Percentiles rank a stretch among this genome's conserved stretches.
Conservation (phyloP, 768 basidiomycete species). For the Suillus subaureus region DNA sequence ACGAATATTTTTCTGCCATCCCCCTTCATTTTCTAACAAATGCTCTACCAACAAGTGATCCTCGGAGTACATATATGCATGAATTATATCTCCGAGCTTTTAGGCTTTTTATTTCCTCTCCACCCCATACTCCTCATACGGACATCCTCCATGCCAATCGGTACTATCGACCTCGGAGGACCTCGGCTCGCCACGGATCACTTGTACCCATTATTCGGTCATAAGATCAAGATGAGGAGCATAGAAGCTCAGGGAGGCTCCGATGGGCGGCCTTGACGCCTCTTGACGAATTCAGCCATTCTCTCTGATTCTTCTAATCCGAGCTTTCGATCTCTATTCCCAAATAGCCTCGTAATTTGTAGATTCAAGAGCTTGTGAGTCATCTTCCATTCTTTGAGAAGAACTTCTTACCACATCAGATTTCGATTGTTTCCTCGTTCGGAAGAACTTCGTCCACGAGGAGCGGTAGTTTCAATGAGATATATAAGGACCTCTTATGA, state of each 20-base stretch:
- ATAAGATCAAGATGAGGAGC: not conserved
- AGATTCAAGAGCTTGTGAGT: not conserved
- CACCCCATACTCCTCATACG: constrained; percentile 20
- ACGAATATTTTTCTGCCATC: not conserved
- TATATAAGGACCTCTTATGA: not conserved
- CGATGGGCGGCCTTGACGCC: not conserved
- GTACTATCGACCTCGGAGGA: not conserved
- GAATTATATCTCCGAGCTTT: constrained; percentile 13
- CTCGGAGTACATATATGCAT: not conserved
- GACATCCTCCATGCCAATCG: constrained; percentile 10
- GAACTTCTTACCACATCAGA: not conserved
- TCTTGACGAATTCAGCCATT: not conserved
- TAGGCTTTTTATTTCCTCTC: constrained; percentile 30
- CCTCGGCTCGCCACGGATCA: constrained; percentile 6
- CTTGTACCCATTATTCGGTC: not conserved
- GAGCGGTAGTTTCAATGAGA: not conserved
- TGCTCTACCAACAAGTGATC: not conserved
- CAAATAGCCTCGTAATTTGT: not conserved
- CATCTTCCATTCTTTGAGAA: not conserved
- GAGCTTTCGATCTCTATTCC: not conserved
- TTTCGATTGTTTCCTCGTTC: not conserved
- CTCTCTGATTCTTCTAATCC: not conserved
- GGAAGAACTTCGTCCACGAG: too few relatives aligned
- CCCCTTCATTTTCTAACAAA: not conserved
- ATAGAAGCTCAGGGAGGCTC: not conserved